Evolutionary conservation across 352 stramenopile genomes (phyloP).

Genomic region (Globisporangium rhizosaccharum): DNA sequence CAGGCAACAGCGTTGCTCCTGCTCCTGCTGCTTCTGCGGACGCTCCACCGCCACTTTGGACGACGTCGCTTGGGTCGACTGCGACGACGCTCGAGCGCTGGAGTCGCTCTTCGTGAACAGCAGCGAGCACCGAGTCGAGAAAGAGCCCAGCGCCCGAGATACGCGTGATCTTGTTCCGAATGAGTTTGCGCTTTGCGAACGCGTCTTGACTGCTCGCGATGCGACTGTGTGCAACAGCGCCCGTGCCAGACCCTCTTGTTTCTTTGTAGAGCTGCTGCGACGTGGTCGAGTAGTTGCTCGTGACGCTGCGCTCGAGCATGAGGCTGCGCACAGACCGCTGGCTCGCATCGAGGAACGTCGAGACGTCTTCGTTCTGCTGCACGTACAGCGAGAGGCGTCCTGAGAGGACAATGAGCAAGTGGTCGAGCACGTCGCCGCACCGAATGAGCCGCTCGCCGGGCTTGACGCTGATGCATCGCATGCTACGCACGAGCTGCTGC

Average conservation of each 20-base stretch:
- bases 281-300: slow-evolving; percentile 66
- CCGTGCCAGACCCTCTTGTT: neutral
- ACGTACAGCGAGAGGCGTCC: slow-evolving; percentile 39
- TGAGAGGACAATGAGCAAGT: slow-evolving; percentile 43
- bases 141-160: slow-evolving; percentile 24
- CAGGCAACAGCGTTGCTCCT: slow-evolving; percentile 10
- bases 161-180: slow-evolving; percentile 14
- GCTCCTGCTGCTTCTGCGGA: neutral
- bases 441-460: slow-evolving; percentile 39
- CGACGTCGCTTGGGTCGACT: neutral
- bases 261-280: slow-evolving; percentile 48
- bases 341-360: slow-evolving; percentile 38
- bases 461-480: slow-evolving; percentile 20
- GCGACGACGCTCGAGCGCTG: slow-evolving; percentile 4
- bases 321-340: slow-evolving; percentile 52
- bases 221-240: neutral
- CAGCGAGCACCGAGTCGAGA: slow-evolving; percentile 44
- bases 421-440: slow-evolving; percentile 31
- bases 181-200: slow-evolving; percentile 11
- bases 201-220: slow-evolving; percentile 1
- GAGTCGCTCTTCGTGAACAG: slow-evolving; percentile 27
- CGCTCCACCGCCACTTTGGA: neutral
- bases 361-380: slow-evolving; percentile 30
- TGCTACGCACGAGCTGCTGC: slow-evolving; percentile 31
- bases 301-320: slow-evolving; percentile 48